Evolutionary conservation across 2,329 filamentous ascomycete species (phyloP), one percentile per base, ranked within the genome.

Genomic region (Fusarium graminum): DNA sequence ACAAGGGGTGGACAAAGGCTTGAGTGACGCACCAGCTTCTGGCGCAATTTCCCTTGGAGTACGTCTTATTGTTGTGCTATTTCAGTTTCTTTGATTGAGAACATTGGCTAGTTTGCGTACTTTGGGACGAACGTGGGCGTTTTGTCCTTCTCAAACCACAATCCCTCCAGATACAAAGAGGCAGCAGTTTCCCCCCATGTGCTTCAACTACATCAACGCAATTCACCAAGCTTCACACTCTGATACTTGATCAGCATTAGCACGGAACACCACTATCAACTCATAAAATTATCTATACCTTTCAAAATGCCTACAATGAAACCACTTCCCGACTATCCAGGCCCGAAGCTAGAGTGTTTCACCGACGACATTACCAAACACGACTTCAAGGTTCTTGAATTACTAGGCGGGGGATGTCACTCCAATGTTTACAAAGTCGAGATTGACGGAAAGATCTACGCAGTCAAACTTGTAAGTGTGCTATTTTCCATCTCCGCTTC

Each of bases 271-370:
- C 9, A 34, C 25, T 4, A 11, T 6, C 28, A 38, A 5, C 8
- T 1, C 5, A 6, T 25, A 1, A 4, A 22, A 22, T 22, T 22
- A 6, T 22, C 22, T 22, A 22, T 22, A 22, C 1, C 34, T 36
- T 44, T 7, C 1, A 38, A 26, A 16, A 66, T 65, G 62, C 41
- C 56, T 30, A 13, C 32, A 1, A 36, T 38, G 0, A 50, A 51
- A 25, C 45, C 43, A 3, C 47, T 59, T 1, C 63, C 59, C 11
- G 47, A 64, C 8, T 52, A 38, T 10, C 51, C 55, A 12, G 63
- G 64, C 0, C 64, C 59, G 8, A 67, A 67, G 14, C 36, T 67
- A 0, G 46, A 46, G 1, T 49, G 45, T 19, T 67, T 67, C 36
- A 32, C 39, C 1, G 46, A 67, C 7, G 49, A 67, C 1, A n/a